phyloP scores from a whole-genome alignment of 768 basidiomycete species.

The Kwoniella sp. region DNA sequence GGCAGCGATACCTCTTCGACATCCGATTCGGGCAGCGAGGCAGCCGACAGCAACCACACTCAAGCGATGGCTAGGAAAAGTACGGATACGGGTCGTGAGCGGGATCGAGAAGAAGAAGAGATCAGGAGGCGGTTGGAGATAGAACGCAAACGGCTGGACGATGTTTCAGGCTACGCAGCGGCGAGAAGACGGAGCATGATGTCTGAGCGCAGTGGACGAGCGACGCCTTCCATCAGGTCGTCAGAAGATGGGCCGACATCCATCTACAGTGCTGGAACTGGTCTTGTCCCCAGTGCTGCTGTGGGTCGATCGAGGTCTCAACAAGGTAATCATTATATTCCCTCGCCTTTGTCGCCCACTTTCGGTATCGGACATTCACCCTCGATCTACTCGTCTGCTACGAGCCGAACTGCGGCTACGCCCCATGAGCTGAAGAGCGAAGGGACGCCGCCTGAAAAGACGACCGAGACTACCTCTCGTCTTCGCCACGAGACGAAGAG shows the following conservation, averaged over 20 bases:
- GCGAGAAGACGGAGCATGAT: constrained; percentile 41
- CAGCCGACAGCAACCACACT: background rate
- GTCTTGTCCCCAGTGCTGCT: constrained; percentile 2
- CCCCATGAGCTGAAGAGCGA: constrained; percentile 14
- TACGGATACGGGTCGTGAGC: constrained; percentile 23
- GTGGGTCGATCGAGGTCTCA: constrained; percentile 27
- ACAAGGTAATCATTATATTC: constrained; percentile 33
- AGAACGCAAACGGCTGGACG: constrained; percentile 42
- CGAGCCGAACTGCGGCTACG: constrained; percentile 5
- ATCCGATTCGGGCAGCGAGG: constrained; percentile 19
- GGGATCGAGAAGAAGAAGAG: constrained; percentile 44
- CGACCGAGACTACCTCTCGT: constrained; percentile 14
- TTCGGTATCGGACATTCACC: constrained; percentile 21
- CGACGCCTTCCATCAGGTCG: constrained; percentile 41
- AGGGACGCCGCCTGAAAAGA: constrained; percentile 28
- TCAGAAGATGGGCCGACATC: constrained; percentile 31
- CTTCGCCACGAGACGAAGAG: constrained; percentile 12
- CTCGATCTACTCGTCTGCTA: constrained; percentile 16
- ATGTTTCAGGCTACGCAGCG: constrained; percentile 40
- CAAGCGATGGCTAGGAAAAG: constrained; percentile 7
- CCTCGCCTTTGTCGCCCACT: constrained; percentile 47
- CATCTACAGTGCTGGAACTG: constrained; percentile 1
- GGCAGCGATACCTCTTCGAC: constrained; percentile 26
- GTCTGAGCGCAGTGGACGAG: constrained; percentile 39
- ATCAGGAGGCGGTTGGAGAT: constrained; percentile 34